Conservation (phyloP, 345 rosid species). For the Aegle marmelos region DNA sequence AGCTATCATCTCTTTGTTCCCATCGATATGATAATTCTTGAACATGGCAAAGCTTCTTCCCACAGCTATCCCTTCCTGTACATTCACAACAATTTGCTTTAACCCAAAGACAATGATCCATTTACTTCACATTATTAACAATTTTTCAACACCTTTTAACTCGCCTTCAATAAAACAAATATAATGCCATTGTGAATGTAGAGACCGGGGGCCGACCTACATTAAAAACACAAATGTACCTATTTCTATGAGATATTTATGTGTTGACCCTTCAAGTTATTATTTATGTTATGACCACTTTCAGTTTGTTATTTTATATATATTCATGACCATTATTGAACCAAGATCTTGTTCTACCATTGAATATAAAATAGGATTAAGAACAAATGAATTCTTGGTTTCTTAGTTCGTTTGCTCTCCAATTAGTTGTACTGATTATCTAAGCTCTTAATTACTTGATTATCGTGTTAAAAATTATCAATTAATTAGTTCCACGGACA, state of each 20-base stretch:
- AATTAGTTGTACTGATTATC: neutral
- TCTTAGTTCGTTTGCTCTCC: neutral
- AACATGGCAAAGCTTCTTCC: constrained; percentile 93
- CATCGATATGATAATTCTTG: constrained; percentile 86
- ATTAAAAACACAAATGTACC: no score
- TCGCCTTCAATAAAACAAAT: neutral
- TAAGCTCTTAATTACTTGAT: neutral
- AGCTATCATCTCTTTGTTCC: constrained; percentile 96
- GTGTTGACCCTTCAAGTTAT: no score
- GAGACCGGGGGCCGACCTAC: no score
- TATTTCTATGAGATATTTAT: no score
- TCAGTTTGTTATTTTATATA: no score
- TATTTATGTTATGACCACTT: no score
- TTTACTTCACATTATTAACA: neutral
- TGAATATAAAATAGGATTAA: no score
- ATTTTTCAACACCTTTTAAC: neutral
- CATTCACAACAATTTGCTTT: neutral
- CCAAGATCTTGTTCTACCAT: no score
- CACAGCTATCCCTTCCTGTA: constrained; percentile 93
- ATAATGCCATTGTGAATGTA: no score
- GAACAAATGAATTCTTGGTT: no score
- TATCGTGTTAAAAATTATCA: neutral
- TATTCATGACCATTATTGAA: no score
- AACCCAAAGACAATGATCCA: neutral
- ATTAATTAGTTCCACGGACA: neutral